Conservation (phyloP, 768 basidiomycete genomes). For the Mycena polygramma region DNA sequence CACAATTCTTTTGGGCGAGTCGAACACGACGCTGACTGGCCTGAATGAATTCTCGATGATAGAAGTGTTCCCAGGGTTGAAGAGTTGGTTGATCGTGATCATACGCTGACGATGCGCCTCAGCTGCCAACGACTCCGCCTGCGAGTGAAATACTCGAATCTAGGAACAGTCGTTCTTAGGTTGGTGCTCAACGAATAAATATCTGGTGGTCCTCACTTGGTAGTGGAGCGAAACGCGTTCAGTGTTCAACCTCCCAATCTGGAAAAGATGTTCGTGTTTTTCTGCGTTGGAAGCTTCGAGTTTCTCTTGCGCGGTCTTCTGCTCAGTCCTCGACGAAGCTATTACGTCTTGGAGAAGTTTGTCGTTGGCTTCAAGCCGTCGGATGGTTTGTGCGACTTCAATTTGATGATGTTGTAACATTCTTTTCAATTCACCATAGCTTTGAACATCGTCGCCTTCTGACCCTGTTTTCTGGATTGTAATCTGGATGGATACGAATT, state of each 20-base stretch:
- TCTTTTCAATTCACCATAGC: conserved; percentile 14
- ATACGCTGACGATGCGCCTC: conserved; percentile 38
- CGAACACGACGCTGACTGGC: conserved; percentile 22
- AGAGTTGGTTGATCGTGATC: conserved; percentile 30
- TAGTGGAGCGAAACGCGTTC: conserved; percentile 17
- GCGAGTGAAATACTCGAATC: conserved; percentile 36
- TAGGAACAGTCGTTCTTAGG: not conserved
- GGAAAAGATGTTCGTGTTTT: conserved; percentile 6
- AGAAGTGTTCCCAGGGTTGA: conserved; percentile 32
- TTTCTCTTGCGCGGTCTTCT: not conserved
- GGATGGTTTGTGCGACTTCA: not conserved
- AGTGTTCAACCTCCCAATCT: conserved; percentile 3
- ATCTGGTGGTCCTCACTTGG: conserved; percentile 26
- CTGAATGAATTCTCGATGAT: conserved; percentile 36
- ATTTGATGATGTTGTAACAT: not conserved
- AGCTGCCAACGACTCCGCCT: conserved; percentile 37
- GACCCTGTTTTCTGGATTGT: not conserved
- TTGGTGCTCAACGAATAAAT: not conserved
- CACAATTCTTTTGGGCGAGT: conserved; percentile 17
- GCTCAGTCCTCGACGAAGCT: conserved; percentile 2
- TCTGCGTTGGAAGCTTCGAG: conserved; percentile 11
- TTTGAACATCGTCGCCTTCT: not conserved
- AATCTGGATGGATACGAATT: not conserved
- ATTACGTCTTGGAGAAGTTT: conserved; percentile 17
- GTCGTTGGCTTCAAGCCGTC: conserved; percentile 16